Evolutionary conservation across 176 grass and related monocot species (phyloP).

Genomic region (Oryza meyeriana): DNA sequence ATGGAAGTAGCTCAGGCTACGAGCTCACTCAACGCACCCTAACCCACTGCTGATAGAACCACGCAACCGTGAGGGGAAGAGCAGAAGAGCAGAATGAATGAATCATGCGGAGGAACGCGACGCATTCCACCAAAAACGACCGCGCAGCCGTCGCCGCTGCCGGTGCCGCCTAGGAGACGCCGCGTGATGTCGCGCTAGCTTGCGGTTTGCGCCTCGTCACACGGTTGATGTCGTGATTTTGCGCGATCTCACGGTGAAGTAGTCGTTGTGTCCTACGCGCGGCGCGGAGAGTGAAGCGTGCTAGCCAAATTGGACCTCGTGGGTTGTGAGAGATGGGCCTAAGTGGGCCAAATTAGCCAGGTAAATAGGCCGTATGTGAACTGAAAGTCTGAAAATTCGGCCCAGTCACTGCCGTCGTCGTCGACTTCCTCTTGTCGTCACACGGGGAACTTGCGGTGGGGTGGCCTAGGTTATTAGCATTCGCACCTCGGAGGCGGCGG

Average conservation of each 20-base stretch:
- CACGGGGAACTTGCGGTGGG: background rate
- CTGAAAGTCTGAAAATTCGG: background rate
- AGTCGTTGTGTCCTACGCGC: too few species aligned
- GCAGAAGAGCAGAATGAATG: background rate
- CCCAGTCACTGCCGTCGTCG: background rate
- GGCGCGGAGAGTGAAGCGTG: too few species aligned
- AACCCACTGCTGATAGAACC: background rate
- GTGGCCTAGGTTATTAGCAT: background rate
- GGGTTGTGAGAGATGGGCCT: too few species aligned
- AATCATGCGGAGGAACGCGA: background rate
- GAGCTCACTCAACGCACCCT: too few species aligned
- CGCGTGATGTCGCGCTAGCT: background rate
- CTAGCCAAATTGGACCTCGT: too few species aligned
- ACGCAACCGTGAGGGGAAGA: background rate
- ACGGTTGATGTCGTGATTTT: background rate
- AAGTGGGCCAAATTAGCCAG: too few species aligned
- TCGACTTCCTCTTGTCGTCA: background rate
- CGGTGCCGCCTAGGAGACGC: background rate
- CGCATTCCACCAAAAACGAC: background rate
- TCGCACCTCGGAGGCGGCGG: background rate
- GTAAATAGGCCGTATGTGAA: background rate
- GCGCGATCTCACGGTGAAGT: background rate
- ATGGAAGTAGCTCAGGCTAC: too few species aligned
- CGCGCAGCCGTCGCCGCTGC: background rate
- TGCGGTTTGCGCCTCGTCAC: background rate